Evolutionary conservation across 2,329 filamentous ascomycete species (phyloP).

Genomic region (Fusarium fracticaudum): DNA sequence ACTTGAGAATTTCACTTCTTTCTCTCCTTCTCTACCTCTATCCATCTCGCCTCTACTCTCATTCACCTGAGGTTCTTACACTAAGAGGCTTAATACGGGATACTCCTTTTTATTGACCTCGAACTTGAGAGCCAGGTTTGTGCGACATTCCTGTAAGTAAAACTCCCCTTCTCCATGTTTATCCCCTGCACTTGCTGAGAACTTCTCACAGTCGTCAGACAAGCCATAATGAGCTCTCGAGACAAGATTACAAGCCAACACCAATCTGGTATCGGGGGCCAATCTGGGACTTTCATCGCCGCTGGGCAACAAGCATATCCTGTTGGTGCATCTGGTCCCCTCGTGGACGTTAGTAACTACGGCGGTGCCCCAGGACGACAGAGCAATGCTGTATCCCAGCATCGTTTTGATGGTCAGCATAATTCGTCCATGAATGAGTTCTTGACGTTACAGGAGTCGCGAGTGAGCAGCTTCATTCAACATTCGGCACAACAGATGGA

Average conservation of each 20-base stretch:
- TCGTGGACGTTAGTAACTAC: not conserved
- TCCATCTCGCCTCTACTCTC: no score
- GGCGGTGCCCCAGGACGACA: not conserved
- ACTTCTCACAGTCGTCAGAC: not conserved
- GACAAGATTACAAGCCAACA: not conserved
- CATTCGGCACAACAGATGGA: not conserved
- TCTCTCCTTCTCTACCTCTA: no score
- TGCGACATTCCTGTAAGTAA: not conserved
- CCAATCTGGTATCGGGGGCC: not conserved
- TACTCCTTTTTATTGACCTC: no score
- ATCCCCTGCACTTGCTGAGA: not conserved
- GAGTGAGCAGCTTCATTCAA: not conserved
- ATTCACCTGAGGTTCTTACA: no score
- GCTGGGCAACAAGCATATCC: not conserved
- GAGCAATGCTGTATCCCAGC: not conserved
- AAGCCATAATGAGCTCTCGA: not conserved
- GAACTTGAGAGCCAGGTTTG: no score
- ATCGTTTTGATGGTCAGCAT: rapidly evolving
- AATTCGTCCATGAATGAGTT: not conserved
- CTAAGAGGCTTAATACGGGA: no score
- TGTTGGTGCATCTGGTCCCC: not conserved
- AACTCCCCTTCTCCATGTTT: not conserved
- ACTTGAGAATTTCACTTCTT: not conserved
- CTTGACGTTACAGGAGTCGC: not conserved
- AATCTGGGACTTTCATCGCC: not conserved